Evolutionary conservation across 2,329 filamentous ascomycete species (phyloP).

Genomic region (Metarhizium humberi): DNA sequence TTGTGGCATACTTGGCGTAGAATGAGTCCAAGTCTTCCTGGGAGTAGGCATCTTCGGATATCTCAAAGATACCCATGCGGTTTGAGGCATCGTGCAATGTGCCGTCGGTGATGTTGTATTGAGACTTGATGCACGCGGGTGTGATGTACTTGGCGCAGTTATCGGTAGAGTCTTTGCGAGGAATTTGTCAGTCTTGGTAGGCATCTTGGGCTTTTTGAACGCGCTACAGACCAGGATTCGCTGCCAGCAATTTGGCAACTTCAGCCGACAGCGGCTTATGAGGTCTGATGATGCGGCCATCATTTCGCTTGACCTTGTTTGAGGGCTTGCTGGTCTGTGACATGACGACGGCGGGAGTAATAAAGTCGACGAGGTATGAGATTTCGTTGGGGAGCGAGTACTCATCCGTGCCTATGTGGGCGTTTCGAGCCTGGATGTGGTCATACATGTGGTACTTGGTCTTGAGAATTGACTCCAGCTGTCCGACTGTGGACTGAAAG

Average conservation of each 20-base stretch:
- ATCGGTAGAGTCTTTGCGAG: conserved; percentile 1
- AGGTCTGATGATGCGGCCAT: no score
- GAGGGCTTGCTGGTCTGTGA: neutral
- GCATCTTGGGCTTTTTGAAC: no score
- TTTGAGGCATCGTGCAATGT: conserved; percentile 14
- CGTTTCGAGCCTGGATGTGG: conserved; percentile 23
- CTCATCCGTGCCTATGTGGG: conserved; percentile 30
- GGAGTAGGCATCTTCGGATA: no score
- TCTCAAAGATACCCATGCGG: no score
- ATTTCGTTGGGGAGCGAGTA: conserved; percentile 30
- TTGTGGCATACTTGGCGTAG: no score
- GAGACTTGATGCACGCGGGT: conserved; percentile 42
- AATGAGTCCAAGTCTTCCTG: no score
- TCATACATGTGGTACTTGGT: conserved; percentile 43
- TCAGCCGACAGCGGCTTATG: no score
- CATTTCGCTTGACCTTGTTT: no score
- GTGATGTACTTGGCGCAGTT: conserved; percentile 46
- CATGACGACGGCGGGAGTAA: conserved; percentile 26
- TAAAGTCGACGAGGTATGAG: conserved; percentile 27
- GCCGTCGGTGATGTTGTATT: conserved; percentile 36
- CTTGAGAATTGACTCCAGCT: conserved; percentile 42
- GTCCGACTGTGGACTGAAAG: conserved; percentile 43
- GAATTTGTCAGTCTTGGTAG: neutral
- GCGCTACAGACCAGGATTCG: no score
- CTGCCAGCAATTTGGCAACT: no score